Percentiles rank a stretch among this genome's conserved stretches.
phyloP scores from a whole-genome alignment of 495 filamentous ascomycete genomes.

The Penicillium roqueforti region DNA sequence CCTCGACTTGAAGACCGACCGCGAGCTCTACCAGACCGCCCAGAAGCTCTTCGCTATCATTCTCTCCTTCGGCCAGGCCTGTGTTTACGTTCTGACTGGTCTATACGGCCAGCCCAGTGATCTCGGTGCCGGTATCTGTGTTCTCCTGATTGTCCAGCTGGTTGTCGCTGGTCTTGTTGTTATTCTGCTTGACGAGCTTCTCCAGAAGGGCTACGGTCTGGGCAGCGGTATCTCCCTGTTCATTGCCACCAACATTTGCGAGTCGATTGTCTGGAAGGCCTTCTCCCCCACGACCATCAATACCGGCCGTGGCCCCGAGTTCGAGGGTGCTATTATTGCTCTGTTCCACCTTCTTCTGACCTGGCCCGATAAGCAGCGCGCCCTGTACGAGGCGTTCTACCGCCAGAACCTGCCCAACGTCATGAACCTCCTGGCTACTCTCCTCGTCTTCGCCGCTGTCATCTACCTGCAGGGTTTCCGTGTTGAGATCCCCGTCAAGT shows the following conservation, averaged over 20 bases:
- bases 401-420: slow-evolving; percentile 99
- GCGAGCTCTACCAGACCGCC: slow-evolving; percentile 98
- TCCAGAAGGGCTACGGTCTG: slow-evolving; percentile 99
- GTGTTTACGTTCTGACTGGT: slow-evolving; percentile 94
- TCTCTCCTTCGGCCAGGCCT: slow-evolving; percentile 93
- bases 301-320: slow-evolving; percentile 97
- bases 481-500: slow-evolving; percentile 99
- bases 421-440: slow-evolving; percentile 95
- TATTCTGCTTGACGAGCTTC: slow-evolving; percentile 97
- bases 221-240: slow-evolving; percentile 98
- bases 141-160: slow-evolving; percentile 94
- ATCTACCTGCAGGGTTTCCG: slow-evolving; percentile 99
- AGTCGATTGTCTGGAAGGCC: slow-evolving; percentile 99
- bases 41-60: slow-evolving; percentile 99
- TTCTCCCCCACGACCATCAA: slow-evolving; percentile 99
- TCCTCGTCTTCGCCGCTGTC: slow-evolving; percentile 90
- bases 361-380: slow-evolving; percentile 97
- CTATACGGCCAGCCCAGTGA: slow-evolving; percentile 95
- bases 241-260: slow-evolving; percentile 99
- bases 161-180: slow-evolving; percentile 96
- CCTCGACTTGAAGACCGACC: slow-evolving; percentile 98
- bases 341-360: slow-evolving; percentile 97
- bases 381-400: slow-evolving; percentile 97
- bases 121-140: slow-evolving; percentile 95
- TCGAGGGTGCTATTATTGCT: slow-evolving; percentile 98